Base-by-base conservation (phyloP, 495 filamentous ascomycete species). In the Pyrenula aspistea region DNA sequence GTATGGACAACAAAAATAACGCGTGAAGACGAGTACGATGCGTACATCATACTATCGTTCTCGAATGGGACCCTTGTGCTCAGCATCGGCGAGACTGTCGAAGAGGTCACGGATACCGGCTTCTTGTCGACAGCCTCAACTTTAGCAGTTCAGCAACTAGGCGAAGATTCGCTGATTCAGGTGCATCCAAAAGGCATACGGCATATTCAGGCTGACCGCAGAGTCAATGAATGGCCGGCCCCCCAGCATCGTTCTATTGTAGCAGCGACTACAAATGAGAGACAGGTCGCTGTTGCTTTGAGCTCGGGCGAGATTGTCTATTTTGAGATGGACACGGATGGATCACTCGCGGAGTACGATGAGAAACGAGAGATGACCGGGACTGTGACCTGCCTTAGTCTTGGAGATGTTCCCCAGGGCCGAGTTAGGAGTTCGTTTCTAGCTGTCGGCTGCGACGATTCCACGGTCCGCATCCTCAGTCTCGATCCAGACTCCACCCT, bases 261-360 rank as follows among this genome's bases (percentile, higher is more conserved):
- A 42, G 90, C 94, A n/a, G 92, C 91, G 25, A 85, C 93, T 2
- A 90, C 93, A 10, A 99, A 99, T 62, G 84, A 92, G 58, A 82
- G 88, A 49, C 93, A 99, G 68, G 88, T 97, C 22, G 90, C 90
- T 0, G 84, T 99, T 48, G 93, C 92, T 15, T 72, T 99, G 36
- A 95, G 90, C 63, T 95, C 90, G 12, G 89, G 91, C 11, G 93
- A 99, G 66, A 93, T 99, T 56, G 88, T 93, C 20, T 97, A 96
- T 65, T 99, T 99, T 60, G 94, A 96, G 68, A 88, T 95, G 85
- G 94, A 95, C 65, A 77, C 81, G 1, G 91, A 97, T 71, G 91
- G 90, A 10, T 84, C 84, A 3, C 74, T 99, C 12, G 89, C 90
- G 24, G 92, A 97, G 69, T 95, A 95, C 60, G 90, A 97, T 54